Evolutionary conservation across 306 rosid genomes (phyloP).

Genomic region (Hippophae gyantsensis): DNA sequence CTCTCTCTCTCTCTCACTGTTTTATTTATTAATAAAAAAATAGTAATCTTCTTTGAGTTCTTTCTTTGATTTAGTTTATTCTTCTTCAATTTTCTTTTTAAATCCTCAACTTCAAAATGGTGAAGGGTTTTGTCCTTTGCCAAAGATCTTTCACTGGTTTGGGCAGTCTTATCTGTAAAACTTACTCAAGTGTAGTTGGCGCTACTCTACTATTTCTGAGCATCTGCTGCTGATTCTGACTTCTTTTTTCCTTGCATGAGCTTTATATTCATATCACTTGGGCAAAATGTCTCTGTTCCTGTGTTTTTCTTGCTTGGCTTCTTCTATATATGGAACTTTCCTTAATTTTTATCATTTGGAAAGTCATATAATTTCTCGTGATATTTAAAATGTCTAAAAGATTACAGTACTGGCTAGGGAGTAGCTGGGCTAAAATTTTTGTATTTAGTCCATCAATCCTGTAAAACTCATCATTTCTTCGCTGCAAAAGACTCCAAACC

Average conservation of each 20-base stretch:
- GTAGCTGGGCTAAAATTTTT: conserved; percentile 14
- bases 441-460: conserved; percentile 26
- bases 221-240: conserved; percentile 11
- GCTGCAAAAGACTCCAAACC: conserved; percentile 29
- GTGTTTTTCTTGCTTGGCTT: conserved; percentile 33
- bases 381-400: too few relatives aligned
- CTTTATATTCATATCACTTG: conserved; percentile 11
- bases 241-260: conserved; percentile 8
- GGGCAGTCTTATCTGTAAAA: conserved; percentile 16
- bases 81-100: too few relatives aligned
- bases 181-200: conserved; percentile 15
- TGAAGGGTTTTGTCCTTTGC: conserved; percentile 2
- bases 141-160: conserved; percentile 11
- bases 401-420: conserved; percentile 16
- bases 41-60: conserved; percentile 9
- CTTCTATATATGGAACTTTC: conserved; percentile 19
- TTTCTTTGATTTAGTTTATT: conserved; percentile 11
- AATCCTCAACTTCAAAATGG: not conserved
- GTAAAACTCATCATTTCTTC: conserved; percentile 44
- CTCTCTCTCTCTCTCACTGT: conserved; percentile 2
- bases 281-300: conserved; percentile 10
- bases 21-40: not conserved
- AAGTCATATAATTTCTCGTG: conserved; percentile 10
- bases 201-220: conserved; percentile 10
- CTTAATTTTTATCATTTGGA: conserved; percentile 7